Base-by-base conservation (phyloP, 345 rosid genomes). In the Brassica cretica region DNA sequence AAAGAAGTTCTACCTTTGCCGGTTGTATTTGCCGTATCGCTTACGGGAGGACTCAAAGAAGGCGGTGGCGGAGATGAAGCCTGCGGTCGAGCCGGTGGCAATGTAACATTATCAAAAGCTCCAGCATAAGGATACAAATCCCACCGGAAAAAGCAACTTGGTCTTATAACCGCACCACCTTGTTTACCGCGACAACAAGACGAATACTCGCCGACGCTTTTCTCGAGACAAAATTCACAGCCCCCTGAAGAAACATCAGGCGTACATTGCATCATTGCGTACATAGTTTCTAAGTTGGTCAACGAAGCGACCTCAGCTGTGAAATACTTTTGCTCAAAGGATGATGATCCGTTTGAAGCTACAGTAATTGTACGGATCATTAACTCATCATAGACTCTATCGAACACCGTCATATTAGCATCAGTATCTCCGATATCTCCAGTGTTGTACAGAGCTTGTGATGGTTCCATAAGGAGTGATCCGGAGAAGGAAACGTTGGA, bases 401-500 rank as follows among this genome's bases (percentile, higher is more conserved):
- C 68, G 59, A 30, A 32, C 46, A 8, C 14, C 0, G 68, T 32
- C 46, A 64, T 37, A 64, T 41, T 64, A 33, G 30, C 53, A 5
- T 15, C 27, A 0, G 51, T 24, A 44, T 60, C 76, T 25, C 8
- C 29, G 1, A 37, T 32, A 15, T 64, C 68, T 64, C 24, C 14
- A 0, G 12, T 64, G 4, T 32, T 32, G 67, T 10, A 7, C 35
- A 64, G 44, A 5, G 16, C 3, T 64, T 8, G 0, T 32, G 68
- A 64, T 4, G 68, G 68, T 19, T 64, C 68, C 44, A 64, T 64
- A 8, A 64, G 14, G 68, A 64, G 68, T 64, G 76, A 66, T 56
- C 80, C 77, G 1, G 68, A 72, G 62, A 85, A 62, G 2, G 81
- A 35, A 21, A 66, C 37, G 60, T 87, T 82, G 14, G 90, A 51